Base-by-base conservation (phyloP, 1,139 yeast species). In the Pichia terricola region DNA sequence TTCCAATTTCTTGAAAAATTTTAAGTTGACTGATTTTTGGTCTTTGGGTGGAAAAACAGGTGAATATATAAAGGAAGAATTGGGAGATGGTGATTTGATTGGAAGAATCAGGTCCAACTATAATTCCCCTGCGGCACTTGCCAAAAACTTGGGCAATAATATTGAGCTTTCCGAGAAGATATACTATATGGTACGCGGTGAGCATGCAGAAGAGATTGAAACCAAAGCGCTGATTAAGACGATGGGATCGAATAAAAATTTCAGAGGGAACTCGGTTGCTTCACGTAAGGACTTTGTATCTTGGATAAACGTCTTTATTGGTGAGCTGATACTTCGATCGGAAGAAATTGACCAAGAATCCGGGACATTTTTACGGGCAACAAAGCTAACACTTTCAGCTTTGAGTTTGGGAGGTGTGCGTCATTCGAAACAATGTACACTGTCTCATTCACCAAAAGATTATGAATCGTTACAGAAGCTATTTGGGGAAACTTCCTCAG, bases 41-140 rank as follows among this genome's bases (percentile, higher is more conserved):
- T 89, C 95, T 0, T 68, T 89, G 70, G 98, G 98, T 4, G 98
- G 98, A 2, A 86, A 85, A 54, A 66, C 73, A 5, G 98, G 98
- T 0, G 79, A 79, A 8, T 65, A 66, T n/a, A 66, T 88, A 0
- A 53, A 72, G 27, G 60, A 64, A 22, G 61, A 67, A 32, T 63
- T 80, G 31, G 65, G 67, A 4, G 45, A 42, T 33, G 52, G 45
- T 4, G 43, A 38, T 16, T 52, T 49, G 27, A 54, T 53, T 3
- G 72, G 77, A 3, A 72, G 58, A 47, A 68, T 82, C 3, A 60
- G 84, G 43, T 72, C 73, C 8, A 65, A 65, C 36, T 76, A 69
- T 35, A 34, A 42, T 59, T 46, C 65, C 0, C 43, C 65, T 4
- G 55, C 60, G 1, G 69, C 68, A 7, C 50, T 78, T 4, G 37